These are phyloP conservation scores for Parsonsia alboflavescens DNA, from an alignment of 257 asterid genomes.

Conservation along the genomic window DNA sequence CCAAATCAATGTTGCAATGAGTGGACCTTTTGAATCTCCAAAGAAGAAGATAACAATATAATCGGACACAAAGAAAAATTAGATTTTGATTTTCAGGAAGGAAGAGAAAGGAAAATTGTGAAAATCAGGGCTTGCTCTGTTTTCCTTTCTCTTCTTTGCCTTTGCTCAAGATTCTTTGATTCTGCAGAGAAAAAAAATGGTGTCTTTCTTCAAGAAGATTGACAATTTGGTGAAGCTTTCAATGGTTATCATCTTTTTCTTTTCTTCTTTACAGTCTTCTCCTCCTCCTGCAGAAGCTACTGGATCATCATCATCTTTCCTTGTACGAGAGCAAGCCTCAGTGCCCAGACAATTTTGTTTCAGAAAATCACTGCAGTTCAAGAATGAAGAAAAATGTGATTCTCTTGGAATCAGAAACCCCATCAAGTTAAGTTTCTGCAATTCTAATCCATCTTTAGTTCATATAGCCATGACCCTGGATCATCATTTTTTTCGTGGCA, in stretches of 20 bases:
- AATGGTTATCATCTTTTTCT: slow-evolving; percentile 39
- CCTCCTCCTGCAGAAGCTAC: slow-evolving; percentile 54
- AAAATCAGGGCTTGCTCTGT: not conserved
- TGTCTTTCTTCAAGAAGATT: slow-evolving; percentile 5
- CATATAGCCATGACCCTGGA: slow-evolving; percentile 74
- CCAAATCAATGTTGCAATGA: not conserved
- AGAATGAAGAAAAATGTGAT: slow-evolving; percentile 2
- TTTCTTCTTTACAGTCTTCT: slow-evolving; percentile 46
- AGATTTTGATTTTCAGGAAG: not conserved
- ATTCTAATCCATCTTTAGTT: slow-evolving; percentile 38
- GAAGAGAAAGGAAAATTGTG: not conserved
- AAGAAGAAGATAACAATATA: not conserved
- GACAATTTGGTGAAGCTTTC: slow-evolving; percentile 19
- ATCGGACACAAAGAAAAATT: not conserved
- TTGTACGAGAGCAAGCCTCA: not conserved
- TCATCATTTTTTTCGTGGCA: slow-evolving; percentile 51
- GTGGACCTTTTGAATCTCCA: not conserved
- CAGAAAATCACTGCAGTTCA: not conserved
- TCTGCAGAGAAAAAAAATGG: not conserved
- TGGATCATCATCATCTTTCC: slow-evolving; percentile 25
- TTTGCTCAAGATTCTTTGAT: not conserved
- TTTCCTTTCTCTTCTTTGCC: not conserved
- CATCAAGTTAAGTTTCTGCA: not conserved
- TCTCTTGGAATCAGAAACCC: not conserved
- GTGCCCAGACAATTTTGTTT: not conserved